A percentile compares a stretch with the other conserved stretches of the same genome.
Conservation (phyloP, 176 grass and related monocot species). For the Oryza australiensis region DNA sequence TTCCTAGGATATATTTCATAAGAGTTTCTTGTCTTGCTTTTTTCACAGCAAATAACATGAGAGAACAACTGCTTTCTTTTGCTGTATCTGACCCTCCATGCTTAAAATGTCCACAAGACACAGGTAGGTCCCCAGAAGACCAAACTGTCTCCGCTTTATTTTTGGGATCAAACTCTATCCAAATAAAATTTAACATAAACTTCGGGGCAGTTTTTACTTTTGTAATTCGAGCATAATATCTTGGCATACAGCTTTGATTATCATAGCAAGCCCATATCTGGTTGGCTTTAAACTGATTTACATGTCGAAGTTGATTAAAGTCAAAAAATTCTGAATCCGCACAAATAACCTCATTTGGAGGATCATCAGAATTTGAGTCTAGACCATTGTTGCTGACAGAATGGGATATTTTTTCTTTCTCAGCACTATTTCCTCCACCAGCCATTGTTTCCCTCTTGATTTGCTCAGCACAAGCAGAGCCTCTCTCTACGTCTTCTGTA, state of each 20-base stretch:
- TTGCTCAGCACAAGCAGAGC: constrained; percentile 15
- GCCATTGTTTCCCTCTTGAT: constrained; percentile 28
- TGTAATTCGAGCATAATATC: constrained; percentile 76
- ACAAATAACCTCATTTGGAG: constrained; percentile 15
- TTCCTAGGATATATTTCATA: constrained; percentile 80
- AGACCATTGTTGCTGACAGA: constrained; percentile 33
- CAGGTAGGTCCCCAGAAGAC: constrained; percentile 54
- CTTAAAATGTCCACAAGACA: constrained; percentile 67
- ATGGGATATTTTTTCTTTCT: constrained; percentile 35
- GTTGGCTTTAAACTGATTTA: constrained; percentile 49
- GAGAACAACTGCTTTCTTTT: constrained; percentile 65
- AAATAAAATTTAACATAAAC: constrained; percentile 56
- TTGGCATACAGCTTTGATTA: constrained; percentile 61
- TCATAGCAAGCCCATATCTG: constrained; percentile 83
- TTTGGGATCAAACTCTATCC: constrained; percentile 68
- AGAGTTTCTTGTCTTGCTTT: constrained; percentile 39
- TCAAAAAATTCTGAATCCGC: constrained; percentile 68
- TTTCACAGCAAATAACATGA: constrained; percentile 45
- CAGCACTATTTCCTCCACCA: constrained; percentile 7
- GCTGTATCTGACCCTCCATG: constrained; percentile 44
- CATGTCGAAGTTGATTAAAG: constrained; percentile 57
- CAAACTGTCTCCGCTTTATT: constrained; percentile 48
- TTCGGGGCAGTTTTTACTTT: constrained; percentile 41
- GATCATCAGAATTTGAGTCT: constrained; percentile 22
- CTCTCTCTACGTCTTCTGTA: constrained; percentile 1